Evolutionary conservation across 2,329 filamentous ascomycete species (phyloP), one percentile per base, ranked within the genome.

Genomic region (Chrysosphaeria jannelii): DNA sequence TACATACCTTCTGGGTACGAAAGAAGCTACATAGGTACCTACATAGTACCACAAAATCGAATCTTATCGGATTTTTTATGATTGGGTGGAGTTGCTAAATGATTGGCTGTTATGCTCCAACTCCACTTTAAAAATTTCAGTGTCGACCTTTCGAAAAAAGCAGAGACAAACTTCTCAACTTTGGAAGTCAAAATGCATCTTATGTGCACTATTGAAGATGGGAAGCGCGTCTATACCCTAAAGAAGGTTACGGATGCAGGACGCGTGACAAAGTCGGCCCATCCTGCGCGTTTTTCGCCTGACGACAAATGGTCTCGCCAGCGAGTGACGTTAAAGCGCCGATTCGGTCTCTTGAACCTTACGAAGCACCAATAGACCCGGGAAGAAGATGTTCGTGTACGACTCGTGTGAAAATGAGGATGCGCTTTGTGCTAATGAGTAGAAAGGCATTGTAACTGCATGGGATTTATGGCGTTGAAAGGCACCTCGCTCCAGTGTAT

Each of bases 241-340:
- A 81, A 91, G 52, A 91, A 93, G 54, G 62, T 88, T 35, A 52
- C 58, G 37, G 24, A 24, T 26, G 56, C 65, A 36, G 70, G 71
- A 40, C 63, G 78, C 42, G 75, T 91, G 40, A 89, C 81, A 45
- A 90, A 89, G 57, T 85, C 72, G 25, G 85, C 85, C 27, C 81
- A 93, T 51, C 81, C 85, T 22, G 85, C 85, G 20, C 62, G 85
- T 35, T 97, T 93, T 57, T 90, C 76, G 22, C 85, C 85, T 32
- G 85, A 97, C 50, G 85, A 97, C 57, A 90, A 91, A 57, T 93
- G 88, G 60, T 90, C 78, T 39, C 72, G 76, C 42, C 81, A 93
- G 51, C 66, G 85, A 36, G 78, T 93, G 23, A 88, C 78, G 11
- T 57, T 93, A 39, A 90, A 91, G 67, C 78, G 74, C 53, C 61